Evolutionary conservation across 2,329 filamentous ascomycete genomes (phyloP), one percentile per base, ranked within the genome.

Genomic region (Cordyceps tenuipes): DNA sequence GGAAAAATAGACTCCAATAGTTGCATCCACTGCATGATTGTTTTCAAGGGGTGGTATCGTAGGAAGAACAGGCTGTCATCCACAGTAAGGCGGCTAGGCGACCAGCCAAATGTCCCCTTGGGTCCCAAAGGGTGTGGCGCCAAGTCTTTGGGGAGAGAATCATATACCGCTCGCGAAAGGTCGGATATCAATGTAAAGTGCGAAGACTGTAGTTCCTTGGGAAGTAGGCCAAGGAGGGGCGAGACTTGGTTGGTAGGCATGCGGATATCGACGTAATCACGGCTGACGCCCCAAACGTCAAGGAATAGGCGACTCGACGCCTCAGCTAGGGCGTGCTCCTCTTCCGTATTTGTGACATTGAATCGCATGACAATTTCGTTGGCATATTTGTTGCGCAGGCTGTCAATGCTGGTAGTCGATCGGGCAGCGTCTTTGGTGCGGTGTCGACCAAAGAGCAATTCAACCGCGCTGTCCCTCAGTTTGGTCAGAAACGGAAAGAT

Each of bases 281-380:
- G 79, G 6, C 87, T 89, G 66, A 89, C 91, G 23, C 90, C 87
- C 94, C 94, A 99, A 1, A 97, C 83, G 69, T 99, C 94, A 47
- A 97, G 78, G 66, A 94, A 88, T 26, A 97, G 81, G 19, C 85
- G 83, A 62, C 88, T 81, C 0, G 86, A 81, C 3, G 90, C 91
- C 60, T 88, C 82, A n/a, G 86, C 81, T 60, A 96, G 77, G 1
- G 87, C 87, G 39, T 76, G 73, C 61, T 89, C 86, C 68, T 96
- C 89, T 21, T 85, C 80, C 3, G 79, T 73, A 29, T 82, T 85
- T 63, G 82, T 86, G 59, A 97, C 77, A 68, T 88, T 90, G 79
- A 97, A 97, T 44, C 94, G 86, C 63, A 97, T 76, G 17, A 99
- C 91, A n/a, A 96, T 80, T 72, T 97, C 87, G 63, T 88, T 83